These are phyloP conservation scores for Terana coerulea DNA, from an alignment of 768 basidiomycete genomes.

Conservation along the genomic window DNA sequence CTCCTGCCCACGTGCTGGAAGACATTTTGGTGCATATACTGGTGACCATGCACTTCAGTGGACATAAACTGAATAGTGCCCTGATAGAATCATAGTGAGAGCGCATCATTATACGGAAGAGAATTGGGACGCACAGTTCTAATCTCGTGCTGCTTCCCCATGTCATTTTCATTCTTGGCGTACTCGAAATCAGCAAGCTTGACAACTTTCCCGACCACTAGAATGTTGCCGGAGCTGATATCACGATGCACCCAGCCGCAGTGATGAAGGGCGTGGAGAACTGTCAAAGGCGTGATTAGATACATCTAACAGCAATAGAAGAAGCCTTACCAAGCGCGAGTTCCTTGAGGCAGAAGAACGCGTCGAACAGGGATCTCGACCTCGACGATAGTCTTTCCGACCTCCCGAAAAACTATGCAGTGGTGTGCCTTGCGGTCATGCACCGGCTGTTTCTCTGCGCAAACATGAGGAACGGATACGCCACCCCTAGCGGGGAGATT, in stretches of 20 bases:
- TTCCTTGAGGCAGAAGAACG: background rate
- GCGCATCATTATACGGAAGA: background rate
- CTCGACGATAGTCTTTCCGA: background rate
- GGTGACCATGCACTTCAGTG: background rate
- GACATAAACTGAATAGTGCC: conserved; percentile 7
- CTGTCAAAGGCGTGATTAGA: background rate
- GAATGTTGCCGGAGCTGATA: conserved; percentile 11
- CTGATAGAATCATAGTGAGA: background rate
- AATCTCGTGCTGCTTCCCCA: background rate
- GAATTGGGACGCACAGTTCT: background rate
- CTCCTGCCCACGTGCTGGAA: background rate
- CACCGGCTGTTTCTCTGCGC: background rate
- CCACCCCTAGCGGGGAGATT: background rate
- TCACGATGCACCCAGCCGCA: conserved; percentile 12
- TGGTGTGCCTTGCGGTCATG: background rate
- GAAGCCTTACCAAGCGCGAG: background rate
- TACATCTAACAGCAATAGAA: too few relatives aligned
- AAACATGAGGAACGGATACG: background rate
- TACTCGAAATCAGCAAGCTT: conserved; percentile 12
- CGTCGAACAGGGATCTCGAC: background rate
- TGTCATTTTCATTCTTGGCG: background rate
- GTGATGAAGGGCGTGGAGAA: background rate
- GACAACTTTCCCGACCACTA: background rate
- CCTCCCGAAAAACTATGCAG: background rate
- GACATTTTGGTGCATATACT: background rate